phyloP scores from a whole-genome alignment of 2,329 filamentous ascomycete species.

The Curvularia verruculosa region DNA sequence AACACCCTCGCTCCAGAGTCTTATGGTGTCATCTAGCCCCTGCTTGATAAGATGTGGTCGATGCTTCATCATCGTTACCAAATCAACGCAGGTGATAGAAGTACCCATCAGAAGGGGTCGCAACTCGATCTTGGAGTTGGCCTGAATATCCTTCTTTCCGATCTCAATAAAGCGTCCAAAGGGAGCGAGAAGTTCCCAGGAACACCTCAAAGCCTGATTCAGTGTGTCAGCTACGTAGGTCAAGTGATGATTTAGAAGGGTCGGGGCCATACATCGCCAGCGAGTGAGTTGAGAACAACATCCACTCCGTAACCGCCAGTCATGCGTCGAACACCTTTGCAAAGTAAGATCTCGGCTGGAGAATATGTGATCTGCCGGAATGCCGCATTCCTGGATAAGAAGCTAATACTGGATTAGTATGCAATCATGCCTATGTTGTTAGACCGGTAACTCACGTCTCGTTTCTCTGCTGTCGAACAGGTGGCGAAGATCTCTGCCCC shows the following conservation, averaged over 20 bases:
- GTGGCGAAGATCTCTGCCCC: slow-evolving; percentile 38
- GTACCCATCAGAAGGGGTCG: slow-evolving; percentile 7
- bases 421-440: not conserved
- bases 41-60: slow-evolving; percentile 1
- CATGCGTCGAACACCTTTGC: not conserved
- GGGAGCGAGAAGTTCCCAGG: slow-evolving; percentile 53
- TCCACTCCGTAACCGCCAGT: slow-evolving; percentile 1
- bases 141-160: slow-evolving; percentile 19
- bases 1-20: slow-evolving; percentile 2
- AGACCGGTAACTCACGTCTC: slow-evolving; percentile 35
- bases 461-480: slow-evolving; percentile 27
- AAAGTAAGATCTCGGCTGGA: not conserved
- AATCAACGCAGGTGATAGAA: slow-evolving; percentile 10
- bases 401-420: not conserved
- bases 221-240: not conserved
- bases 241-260: not conserved
- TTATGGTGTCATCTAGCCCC: not conserved
- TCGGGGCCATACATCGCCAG: slow-evolving; percentile 1
- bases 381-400: slow-evolving; percentile 7
- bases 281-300: slow-evolving; percentile 7
- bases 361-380: slow-evolving; percentile 40
- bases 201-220: slow-evolving; percentile 33
- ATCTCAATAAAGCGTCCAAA: slow-evolving; percentile 22
- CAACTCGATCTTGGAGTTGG: slow-evolving; percentile 17
- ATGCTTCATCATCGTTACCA: slow-evolving; percentile 3